Percentiles rank a stretch among this genome's conserved stretches.
phyloP scores from a whole-genome alignment of 1,284 basidiomycete species.

The Trichosporon faecale region DNA sequence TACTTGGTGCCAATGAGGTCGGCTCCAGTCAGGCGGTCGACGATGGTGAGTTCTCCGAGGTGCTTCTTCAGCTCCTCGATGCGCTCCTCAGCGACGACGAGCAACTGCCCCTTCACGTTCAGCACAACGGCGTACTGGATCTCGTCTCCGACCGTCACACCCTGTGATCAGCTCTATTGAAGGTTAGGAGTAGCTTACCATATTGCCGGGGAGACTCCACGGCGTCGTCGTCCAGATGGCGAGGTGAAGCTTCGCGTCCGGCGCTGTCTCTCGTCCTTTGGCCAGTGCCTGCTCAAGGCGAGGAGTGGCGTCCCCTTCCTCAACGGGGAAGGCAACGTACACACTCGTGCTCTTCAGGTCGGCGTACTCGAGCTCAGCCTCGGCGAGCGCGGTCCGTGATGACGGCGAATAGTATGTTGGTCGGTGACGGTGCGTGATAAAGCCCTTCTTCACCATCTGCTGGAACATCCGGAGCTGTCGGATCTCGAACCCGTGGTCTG shows the following conservation, averaged over 20 bases:
- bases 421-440: conserved; percentile 76
- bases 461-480: conserved; percentile 84
- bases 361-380: conserved; percentile 88
- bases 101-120: conserved; percentile 44
- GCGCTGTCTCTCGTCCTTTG: conserved; percentile 12
- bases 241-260: conserved; percentile 55
- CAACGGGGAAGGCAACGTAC: conserved; percentile 73
- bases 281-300: conserved; percentile 31
- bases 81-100: conserved; percentile 71
- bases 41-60: conserved; percentile 58
- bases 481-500: conserved; percentile 83
- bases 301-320: conserved; percentile 37
- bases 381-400: conserved; percentile 87
- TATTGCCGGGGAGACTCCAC: conserved; percentile 94
- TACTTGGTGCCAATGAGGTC: conserved; percentile 68
- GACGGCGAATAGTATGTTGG: conserved; percentile 97
- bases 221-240: conserved; percentile 99
- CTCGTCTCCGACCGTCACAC: conserved; percentile 74
- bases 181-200: conserved; percentile 58
- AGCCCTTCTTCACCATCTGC: conserved; percentile 75
- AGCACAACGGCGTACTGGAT: conserved; percentile 68
- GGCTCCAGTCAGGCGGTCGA: conserved; percentile 60
- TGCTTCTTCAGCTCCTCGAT: conserved; percentile 58
- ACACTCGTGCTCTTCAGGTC: conserved; percentile 86
- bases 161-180: conserved; percentile 56